Evolutionary conservation across 768 basidiomycete species (phyloP).

Genomic region (Chalciporus piperatus): DNA sequence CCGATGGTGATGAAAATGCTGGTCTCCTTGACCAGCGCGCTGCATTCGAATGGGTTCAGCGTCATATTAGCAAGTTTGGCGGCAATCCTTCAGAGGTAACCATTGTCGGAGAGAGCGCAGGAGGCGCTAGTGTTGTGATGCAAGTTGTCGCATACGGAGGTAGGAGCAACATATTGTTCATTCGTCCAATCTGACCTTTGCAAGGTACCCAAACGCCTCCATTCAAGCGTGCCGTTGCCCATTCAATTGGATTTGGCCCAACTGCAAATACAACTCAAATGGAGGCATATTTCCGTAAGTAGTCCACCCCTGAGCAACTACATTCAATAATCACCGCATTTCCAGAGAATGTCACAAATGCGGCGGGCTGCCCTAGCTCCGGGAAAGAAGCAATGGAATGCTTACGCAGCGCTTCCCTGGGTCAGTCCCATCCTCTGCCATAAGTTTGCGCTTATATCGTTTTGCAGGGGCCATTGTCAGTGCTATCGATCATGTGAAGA

Average conservation of each 20-base stretch:
- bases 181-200: no score
- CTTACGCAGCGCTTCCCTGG: slow-evolving; percentile 36
- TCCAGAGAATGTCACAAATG: slow-evolving; percentile 24
- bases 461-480: slow-evolving; percentile 28
- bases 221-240: slow-evolving; percentile 40
- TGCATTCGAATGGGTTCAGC: slow-evolving; percentile 20
- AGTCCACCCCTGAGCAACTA: no score
- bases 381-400: slow-evolving; percentile 33
- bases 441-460: no score
- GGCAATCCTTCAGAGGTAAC: slow-evolving; percentile 34
- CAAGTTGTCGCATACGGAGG: slow-evolving; percentile 37
- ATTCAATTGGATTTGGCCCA: slow-evolving; percentile 42
- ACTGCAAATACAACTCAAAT: slow-evolving; percentile 21
- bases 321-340: no score
- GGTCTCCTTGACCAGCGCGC: slow-evolving; percentile 43
- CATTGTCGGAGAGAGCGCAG: slow-evolving; percentile 41
- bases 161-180: no score
- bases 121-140: slow-evolving; percentile 43
- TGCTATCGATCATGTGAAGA: slow-evolving; percentile 37
- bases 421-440: neutral
- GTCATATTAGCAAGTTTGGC: slow-evolving; percentile 36
- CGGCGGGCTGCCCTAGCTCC: slow-evolving; percentile 26
- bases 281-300: slow-evolving; percentile 6
- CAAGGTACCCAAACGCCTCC: slow-evolving; percentile 35
- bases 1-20: slow-evolving; percentile 31